Percentiles rank a stretch among this genome's conserved stretches.
Conservation (phyloP, 768 basidiomycete species). For the Russula lepida region DNA sequence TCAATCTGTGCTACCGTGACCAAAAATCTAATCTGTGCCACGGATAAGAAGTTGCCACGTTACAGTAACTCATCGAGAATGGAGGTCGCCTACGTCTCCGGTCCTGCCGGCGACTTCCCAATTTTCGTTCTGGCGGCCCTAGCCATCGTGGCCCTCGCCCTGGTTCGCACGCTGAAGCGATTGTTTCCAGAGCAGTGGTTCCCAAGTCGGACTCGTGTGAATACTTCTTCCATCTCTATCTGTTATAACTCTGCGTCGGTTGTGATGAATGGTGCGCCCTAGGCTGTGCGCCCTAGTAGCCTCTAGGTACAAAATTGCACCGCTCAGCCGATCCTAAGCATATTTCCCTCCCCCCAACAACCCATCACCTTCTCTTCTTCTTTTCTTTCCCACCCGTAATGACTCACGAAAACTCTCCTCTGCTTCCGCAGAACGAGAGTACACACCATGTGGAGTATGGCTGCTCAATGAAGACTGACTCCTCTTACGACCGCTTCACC, state of each 20-base stretch:
- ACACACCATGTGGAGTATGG: neutral
- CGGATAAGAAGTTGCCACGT: neutral
- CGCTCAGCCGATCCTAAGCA: neutral
- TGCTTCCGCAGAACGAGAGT: neutral
- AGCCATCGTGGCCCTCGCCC: neutral
- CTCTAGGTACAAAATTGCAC: neutral
- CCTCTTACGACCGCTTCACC: constrained; percentile 50
- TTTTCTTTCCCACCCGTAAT: neutral
- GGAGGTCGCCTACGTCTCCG: neutral
- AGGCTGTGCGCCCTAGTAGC: no score
- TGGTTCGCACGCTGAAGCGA: neutral
- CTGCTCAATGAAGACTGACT: neutral
- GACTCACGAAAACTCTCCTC: neutral
- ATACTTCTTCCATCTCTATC: neutral
- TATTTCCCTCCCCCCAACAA: neutral
- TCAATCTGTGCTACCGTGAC: neutral
- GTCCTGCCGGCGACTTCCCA: neutral
- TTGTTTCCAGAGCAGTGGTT: neutral
- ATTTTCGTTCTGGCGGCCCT: neutral
- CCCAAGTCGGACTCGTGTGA: neutral
- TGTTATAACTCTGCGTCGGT: neutral
- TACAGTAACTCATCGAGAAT: neutral
- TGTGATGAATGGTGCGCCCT: neutral
- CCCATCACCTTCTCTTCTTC: neutral
- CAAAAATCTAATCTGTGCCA: no score